Percentiles rank a stretch among this genome's conserved stretches.
phyloP scores from a whole-genome alignment of 2,329 filamentous ascomycete species.

The Zasmidium cellare region DNA sequence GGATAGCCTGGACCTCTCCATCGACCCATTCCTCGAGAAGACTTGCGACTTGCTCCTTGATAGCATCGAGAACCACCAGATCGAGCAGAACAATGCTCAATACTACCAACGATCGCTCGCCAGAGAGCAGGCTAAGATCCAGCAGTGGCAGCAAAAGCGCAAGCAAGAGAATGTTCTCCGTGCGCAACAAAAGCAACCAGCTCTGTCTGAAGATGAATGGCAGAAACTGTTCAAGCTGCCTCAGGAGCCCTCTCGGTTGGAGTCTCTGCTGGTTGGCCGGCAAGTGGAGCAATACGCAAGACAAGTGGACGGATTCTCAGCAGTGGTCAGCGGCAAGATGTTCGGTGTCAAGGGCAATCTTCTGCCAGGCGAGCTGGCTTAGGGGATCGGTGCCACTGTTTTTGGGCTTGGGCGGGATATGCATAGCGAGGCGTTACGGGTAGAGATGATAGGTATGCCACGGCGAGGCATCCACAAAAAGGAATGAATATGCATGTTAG shows the following conservation, averaged over 20 bases:
- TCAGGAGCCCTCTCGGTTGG: conserved; percentile 86
- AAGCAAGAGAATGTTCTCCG: conserved; percentile 92
- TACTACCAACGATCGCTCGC: conserved; percentile 92
- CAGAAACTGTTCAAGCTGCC: conserved; percentile 97
- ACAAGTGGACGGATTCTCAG: conserved; percentile 95
- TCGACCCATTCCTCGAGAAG: conserved; percentile 98
- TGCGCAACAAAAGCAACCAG: conserved; percentile 80
- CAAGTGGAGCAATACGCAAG: conserved; percentile 98
- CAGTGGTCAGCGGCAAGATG: conserved; percentile 92
- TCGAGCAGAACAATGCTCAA: conserved; percentile 98
- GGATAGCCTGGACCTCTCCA: conserved; percentile 85
- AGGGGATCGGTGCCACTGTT: conserved; percentile 5
- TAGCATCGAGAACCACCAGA: conserved; percentile 96
- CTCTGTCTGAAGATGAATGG: conserved; percentile 96
- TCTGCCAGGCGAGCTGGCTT: conserved; percentile 54
- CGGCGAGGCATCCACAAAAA: conserved; percentile 1
- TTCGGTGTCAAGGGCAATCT: conserved; percentile 82
- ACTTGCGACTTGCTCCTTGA: conserved; percentile 95
- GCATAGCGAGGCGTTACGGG: conserved; percentile 27
- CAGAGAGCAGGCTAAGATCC: conserved; percentile 94
- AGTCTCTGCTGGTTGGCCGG: conserved; percentile 90
- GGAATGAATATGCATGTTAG: too few species aligned
- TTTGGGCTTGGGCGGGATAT: conserved; percentile 6
- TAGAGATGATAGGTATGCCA: conserved; percentile 1
- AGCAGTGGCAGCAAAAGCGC: conserved; percentile 93